phyloP scores from a whole-genome alignment of 148 eudicot genomes.

The Nepenthes gracilis region DNA sequence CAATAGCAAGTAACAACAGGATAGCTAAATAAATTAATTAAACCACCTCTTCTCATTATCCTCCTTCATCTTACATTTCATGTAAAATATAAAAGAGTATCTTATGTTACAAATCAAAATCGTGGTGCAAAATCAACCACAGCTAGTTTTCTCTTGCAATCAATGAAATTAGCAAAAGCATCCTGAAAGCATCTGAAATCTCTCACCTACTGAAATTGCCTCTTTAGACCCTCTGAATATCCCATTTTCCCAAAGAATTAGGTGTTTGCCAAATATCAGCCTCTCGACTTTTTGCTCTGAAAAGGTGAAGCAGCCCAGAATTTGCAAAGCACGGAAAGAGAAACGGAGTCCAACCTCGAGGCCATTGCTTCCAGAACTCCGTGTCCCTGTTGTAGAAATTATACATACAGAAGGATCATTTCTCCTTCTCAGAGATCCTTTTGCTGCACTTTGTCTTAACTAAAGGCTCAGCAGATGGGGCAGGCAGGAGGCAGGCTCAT shows the following conservation, averaged over 20 bases:
- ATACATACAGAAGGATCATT: too few relatives aligned
- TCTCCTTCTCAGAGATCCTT: too few relatives aligned
- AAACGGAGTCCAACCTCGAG: background rate
- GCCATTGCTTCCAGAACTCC: too few relatives aligned
- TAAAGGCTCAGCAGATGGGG: background rate
- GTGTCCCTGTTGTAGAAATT: too few relatives aligned
- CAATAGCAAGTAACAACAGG: too few relatives aligned
- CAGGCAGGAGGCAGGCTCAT: constrained; percentile 1
- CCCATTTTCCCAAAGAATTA: constrained; percentile 9
- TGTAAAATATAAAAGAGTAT: constrained; percentile 15
- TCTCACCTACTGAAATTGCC: constrained; percentile 4
- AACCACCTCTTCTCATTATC: constrained; percentile 9
- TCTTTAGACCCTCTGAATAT: constrained; percentile 4
- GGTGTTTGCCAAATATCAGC: constrained; percentile 8
- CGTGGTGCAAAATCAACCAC: constrained; percentile 27
- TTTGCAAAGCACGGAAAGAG: background rate
- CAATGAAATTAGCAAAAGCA: constrained; percentile 19
- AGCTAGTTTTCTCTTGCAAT: constrained; percentile 20
- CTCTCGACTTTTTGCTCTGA: background rate
- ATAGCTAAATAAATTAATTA: background rate
- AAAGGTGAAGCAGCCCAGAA: background rate
- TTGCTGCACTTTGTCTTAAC: constrained; percentile 3
- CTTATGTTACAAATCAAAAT: constrained; percentile 57
- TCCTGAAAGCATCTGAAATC: constrained; percentile 18
- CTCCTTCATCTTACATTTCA: constrained; percentile 29